A percentile compares a stretch with the other conserved stretches of the same genome.
These are phyloP conservation scores for Hamamelis virginiana DNA, from an alignment of 164 flowering plant species.

Conservation along the genomic window DNA sequence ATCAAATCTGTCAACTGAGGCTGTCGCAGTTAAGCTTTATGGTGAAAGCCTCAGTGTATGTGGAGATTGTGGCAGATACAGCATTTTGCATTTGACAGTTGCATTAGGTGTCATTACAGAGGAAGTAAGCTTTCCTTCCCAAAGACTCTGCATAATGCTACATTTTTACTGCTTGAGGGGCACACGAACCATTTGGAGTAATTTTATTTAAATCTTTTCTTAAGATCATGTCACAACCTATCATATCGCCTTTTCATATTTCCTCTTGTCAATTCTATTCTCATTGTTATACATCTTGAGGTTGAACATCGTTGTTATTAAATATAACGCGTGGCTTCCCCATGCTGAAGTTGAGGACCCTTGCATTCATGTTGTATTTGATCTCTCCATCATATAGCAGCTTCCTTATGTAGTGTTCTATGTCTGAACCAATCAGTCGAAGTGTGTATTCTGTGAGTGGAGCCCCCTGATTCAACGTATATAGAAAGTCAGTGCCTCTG, in stretches of 20 bases:
- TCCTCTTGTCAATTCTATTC: neutral
- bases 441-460: slow-evolving; percentile 81
- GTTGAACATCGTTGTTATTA: slow-evolving; percentile 36
- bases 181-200: neutral
- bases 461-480: slow-evolving; percentile 71
- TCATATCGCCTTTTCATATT: neutral
- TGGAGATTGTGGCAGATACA: neutral
- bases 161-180: neutral
- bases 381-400: slow-evolving; percentile 77
- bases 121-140: neutral
- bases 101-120: no score
- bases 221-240: neutral
- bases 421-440: slow-evolving; percentile 68
- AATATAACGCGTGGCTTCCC: slow-evolving; percentile 77
- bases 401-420: slow-evolving; percentile 90
- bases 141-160: neutral
- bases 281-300: slow-evolving; percentile 35
- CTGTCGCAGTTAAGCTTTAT: neutral
- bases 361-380: slow-evolving; percentile 85
- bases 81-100: neutral
- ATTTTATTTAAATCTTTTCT: neutral
- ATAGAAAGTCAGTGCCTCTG: neutral
- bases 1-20: neutral
- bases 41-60: neutral
- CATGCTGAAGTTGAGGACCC: slow-evolving; percentile 89